Base-by-base conservation (phyloP, 192 early-diverging fungal species). In the Spinellus fusiger region DNA sequence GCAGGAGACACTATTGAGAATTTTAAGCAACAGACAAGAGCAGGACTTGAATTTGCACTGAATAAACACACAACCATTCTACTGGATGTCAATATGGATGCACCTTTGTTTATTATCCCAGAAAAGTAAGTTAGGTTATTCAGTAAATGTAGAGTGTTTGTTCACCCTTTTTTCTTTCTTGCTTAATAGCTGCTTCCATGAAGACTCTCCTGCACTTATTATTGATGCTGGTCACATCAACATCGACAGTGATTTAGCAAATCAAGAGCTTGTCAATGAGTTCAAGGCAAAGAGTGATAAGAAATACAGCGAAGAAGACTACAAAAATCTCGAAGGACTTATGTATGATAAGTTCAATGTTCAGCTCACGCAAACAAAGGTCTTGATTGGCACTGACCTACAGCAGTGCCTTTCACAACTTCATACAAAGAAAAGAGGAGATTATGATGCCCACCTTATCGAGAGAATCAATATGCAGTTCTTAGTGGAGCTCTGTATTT, bases 301-400 rank as follows among this genome's bases (percentile, higher is more conserved):
- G 23, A 74, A 72, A 10, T 66, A 83, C 23, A 73, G 73, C 0
- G 71, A 69, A 8, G 74, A 80, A 8, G 88, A 92, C 13, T 76
- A 86, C 50, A 66, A 64, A 4, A 75, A 85, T n/a, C 70, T 95
- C 25, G 78, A 88, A 40, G 65, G 56, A 5, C 64, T 86, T 12
- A 81, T 93, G 69, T 93, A 94, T 65, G 93, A 95, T 64, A 81
- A 85, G 49, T 95, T 91, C 66, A 80, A 80, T 27, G 80, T 89
- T 70, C 54, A 78, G 4, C 70, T 95, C 16, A 79, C 77, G 46
- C 73, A 81, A 56, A 84, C 86, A 0, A 88, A 93, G 75, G 75
- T 89, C 28, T 69, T 89, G 20, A 78, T 91, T 53, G 89, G 87
- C 29, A 65, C 66, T 4, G 49, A 65, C 28, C 32, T 58, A 18